These are phyloP conservation scores for Pleurotus pulmonarius DNA, from an alignment of 768 basidiomycete species.

Conservation along the genomic window DNA sequence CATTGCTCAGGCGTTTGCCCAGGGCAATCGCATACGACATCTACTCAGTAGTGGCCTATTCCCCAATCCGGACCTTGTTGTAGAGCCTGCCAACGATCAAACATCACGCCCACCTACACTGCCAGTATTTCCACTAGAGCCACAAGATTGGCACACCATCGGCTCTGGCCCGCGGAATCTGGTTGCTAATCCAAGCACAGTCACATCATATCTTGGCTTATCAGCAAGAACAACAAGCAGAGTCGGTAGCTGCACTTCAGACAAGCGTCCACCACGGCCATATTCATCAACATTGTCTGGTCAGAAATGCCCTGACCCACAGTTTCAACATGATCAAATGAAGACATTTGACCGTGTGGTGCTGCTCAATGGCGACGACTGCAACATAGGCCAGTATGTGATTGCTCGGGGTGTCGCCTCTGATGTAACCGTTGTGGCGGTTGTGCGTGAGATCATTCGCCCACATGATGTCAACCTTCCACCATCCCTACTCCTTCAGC, in stretches of 20 bases:
- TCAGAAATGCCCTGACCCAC: too few relatives aligned
- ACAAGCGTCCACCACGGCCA: not conserved
- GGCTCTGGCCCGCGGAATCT: not conserved
- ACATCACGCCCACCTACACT: too few relatives aligned
- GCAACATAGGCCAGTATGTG: too few relatives aligned
- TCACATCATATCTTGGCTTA: not conserved
- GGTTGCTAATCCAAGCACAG: not conserved
- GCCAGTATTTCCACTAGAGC: not conserved
- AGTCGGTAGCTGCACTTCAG: not conserved
- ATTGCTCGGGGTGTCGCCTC: too few relatives aligned
- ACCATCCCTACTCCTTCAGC: too few relatives aligned
- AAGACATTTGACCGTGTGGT: too few relatives aligned
- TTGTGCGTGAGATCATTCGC: too few relatives aligned
- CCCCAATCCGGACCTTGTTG: not conserved
- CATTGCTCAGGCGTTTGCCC: conserved; percentile 22
- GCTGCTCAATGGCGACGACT: too few relatives aligned
- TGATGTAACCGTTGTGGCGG: too few relatives aligned
- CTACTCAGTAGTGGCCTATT: conserved; percentile 20
- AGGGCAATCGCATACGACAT: conserved; percentile 21
- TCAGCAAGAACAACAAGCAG: not conserved
- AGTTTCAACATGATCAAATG: too few relatives aligned
- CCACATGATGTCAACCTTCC: too few relatives aligned
- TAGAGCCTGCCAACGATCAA: not conserved
- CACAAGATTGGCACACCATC: not conserved
- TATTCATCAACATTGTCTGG: not conserved